Evolutionary conservation across 345 rosid species (phyloP), one percentile per base, ranked within the genome.

Genomic region (Rhizophora mangle): DNA sequence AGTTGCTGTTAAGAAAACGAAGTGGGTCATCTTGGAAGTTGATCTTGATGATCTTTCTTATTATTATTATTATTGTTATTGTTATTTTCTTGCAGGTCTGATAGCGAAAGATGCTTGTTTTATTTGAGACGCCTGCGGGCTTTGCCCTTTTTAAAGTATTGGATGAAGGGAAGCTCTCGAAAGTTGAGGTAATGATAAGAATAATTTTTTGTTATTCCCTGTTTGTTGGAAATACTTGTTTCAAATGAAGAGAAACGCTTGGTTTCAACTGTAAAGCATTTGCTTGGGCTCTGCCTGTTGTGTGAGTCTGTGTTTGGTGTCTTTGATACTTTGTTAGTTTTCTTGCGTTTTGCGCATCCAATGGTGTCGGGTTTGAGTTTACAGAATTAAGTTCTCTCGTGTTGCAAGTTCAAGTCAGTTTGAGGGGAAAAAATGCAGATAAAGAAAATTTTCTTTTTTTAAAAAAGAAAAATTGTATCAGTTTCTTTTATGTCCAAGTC

Each of bases 61-160:
- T 2, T 54, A 6, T 53, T 53, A 9, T 53, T 53, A 22, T 31
- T 31, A 31, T 31, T 31, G 4, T 31, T 31, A 31, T 31, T 31
- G n/a, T 29, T 29, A 29, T 22, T n/a, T 11, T 21, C 21, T 54
- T 54, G 58, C 58, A 54, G 58, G 3, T 54, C 27, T n/a, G 58
- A 24, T 54, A 4, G 2, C 68, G 74, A 63, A 34, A 34, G 66
- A 87, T 87, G 92, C 73, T 82, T 20, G 89, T 87, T n/a, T 64
- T 87, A 62, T 87, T 87, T 36, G 89, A 87, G 80, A 85, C 92
- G 3, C 86, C 88, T 1, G 92, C 89, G 49, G 89, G 94, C 51
- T 85, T 85, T 60, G 88, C 85, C 62, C 83, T 87, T 27, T 89
- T 89, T 47, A 87, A 87, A 75, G 86, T 89, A 0, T 56, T 78